Evolutionary conservation across 163 green algal species (phyloP).

Genomic region (Scenedesmus sp.): DNA sequence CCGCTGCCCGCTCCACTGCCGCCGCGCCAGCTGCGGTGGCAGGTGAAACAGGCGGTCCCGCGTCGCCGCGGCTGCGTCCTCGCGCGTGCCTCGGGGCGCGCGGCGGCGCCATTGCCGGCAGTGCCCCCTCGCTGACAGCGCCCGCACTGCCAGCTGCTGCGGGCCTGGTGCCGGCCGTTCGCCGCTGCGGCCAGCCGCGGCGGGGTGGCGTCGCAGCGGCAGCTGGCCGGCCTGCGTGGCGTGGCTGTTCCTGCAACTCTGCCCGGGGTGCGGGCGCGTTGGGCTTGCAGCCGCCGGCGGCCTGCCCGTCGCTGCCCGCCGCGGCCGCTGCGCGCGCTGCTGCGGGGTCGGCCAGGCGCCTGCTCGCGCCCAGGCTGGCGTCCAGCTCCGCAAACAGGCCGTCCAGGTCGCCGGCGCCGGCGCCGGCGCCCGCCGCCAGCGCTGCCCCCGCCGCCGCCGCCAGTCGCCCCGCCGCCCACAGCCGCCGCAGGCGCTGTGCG

Average conservation of each 20-base stretch:
- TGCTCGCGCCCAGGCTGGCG: constrained; percentile 50
- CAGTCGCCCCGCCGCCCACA: constrained; percentile 68
- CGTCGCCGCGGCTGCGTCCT: too few species aligned
- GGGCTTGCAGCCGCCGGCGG: neutral
- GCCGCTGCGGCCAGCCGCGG: too few species aligned
- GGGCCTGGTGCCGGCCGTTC: too few species aligned
- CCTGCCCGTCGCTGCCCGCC: neutral
- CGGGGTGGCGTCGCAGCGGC: too few species aligned
- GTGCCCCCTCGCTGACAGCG: too few species aligned
- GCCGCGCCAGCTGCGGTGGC: neutral
- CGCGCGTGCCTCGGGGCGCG: too few species aligned
- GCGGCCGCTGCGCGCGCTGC: neutral
- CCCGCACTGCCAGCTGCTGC: too few species aligned
- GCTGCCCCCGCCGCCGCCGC: neutral
- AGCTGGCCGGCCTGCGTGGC: too few species aligned
- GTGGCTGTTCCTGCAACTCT: too few species aligned
- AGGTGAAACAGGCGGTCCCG: too few species aligned
- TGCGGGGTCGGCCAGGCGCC: constrained; percentile 38
- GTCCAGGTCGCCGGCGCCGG: constrained; percentile 63
- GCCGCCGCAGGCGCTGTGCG: constrained; percentile 48
- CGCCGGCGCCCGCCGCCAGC: constrained; percentile 2
- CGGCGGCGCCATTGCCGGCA: too few species aligned
- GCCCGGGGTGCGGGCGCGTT: neutral
- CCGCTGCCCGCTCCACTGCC: too few species aligned
- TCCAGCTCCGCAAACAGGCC: constrained; percentile 74